Conservation (phyloP, 352 stramenopile genomes). For the Aphanomyces invadans region DNA sequence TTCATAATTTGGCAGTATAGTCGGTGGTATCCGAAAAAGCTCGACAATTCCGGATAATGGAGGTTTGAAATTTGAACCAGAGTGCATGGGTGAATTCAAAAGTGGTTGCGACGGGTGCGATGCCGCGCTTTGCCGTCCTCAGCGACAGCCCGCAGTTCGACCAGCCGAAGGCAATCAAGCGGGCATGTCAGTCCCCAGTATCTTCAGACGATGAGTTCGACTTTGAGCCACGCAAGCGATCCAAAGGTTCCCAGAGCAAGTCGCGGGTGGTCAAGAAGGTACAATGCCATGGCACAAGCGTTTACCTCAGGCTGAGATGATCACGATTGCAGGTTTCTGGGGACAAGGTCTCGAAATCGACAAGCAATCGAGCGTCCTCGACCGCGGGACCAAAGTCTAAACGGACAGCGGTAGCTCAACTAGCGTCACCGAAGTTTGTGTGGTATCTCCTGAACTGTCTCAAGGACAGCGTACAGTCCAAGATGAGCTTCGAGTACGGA, state of each 20-base stretch:
- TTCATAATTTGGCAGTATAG: no score
- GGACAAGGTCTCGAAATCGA: not conserved
- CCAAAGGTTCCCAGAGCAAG: not conserved
- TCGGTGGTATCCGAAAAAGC: no score
- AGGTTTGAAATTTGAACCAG: not conserved
- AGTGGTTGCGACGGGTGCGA: no score
- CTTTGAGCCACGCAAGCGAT: conserved; percentile 19
- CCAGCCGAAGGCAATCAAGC: not conserved
- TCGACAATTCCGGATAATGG: not conserved
- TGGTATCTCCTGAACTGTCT: conserved; percentile 52
- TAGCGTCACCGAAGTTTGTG: conserved; percentile 35
- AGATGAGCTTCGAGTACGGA: conserved; percentile 41
- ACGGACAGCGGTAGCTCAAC: not conserved
- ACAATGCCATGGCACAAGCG: no score
- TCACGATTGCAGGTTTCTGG: not conserved
- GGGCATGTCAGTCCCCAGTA: conserved; percentile 4
- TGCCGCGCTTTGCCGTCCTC: not conserved
- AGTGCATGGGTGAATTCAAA: no score
- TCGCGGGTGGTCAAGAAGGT: not conserved
- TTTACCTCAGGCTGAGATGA: no score
- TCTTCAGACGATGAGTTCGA: conserved; percentile 19
- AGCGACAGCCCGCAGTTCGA: not conserved
- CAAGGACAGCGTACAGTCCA: conserved; percentile 37
- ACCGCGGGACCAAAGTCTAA: no score
- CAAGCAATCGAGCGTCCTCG: not conserved